A percentile compares a stretch with the other conserved stretches of the same genome.
These are phyloP conservation scores for Kluyveromyces dobzhanskii DNA, from an alignment of 805 yeast species.

Conservation along the genomic window DNA sequence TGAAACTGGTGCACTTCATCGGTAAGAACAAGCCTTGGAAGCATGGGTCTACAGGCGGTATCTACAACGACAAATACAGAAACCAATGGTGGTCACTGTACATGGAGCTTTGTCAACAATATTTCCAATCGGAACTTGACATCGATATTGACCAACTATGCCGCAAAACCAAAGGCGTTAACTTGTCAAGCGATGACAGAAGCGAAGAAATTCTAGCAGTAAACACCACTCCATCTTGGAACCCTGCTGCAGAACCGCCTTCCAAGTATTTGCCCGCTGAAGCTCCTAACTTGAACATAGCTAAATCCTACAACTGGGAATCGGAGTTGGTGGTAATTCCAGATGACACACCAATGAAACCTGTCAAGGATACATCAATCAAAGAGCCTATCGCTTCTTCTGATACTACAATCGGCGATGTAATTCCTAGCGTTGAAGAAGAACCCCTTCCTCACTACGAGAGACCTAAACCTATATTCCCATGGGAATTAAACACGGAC, in stretches of 20 bases:
- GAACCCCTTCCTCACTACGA: too few relatives aligned
- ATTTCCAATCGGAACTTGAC: constrained; percentile 48
- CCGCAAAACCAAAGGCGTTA: constrained; percentile 21
- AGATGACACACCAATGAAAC: constrained; percentile 4
- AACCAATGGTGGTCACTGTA: constrained; percentile 9
- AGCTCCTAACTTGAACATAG: constrained; percentile 18
- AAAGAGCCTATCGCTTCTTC: too few relatives aligned
- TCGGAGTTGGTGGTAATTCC: constrained; percentile 4
- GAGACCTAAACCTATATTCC: constrained; percentile 21
- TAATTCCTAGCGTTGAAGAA: too few relatives aligned
- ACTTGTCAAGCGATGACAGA: neutral
- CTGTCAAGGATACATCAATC: too few relatives aligned
- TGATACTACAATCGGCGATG: too few relatives aligned
- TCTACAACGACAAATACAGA: constrained; percentile 3
- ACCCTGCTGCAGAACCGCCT: constrained; percentile 37
- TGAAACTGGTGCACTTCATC: constrained; percentile 54
- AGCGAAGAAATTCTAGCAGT: constrained; percentile 3
- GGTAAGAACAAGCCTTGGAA: constrained; percentile 58
- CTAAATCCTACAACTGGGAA: constrained; percentile 17
- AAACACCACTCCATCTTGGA: constrained; percentile 28
- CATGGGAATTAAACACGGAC: constrained; percentile 23
- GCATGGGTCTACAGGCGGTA: constrained; percentile 6
- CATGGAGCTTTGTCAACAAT: constrained; percentile 40
- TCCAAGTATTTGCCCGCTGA: constrained; percentile 29
- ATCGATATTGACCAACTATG: constrained; percentile 61